Conservation (phyloP, 768 basidiomycete species). For the Auriculariales sp. region DNA sequence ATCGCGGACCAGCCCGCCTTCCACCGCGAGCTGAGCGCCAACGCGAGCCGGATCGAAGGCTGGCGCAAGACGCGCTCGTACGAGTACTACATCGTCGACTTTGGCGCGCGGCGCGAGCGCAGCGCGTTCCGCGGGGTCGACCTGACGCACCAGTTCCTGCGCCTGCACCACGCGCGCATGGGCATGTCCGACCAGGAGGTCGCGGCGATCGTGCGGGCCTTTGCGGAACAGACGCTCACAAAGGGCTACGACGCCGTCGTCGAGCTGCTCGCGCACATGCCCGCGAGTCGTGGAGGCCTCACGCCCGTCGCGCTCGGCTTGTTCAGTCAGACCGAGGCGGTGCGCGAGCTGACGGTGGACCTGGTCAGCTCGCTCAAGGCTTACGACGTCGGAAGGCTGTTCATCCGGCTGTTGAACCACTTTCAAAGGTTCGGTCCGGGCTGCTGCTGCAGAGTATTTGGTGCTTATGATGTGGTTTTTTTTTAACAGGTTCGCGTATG, state of each 20-base stretch:
- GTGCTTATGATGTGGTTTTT: not conserved
- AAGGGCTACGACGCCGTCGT: slow-evolving; percentile 78
- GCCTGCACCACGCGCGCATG: slow-evolving; percentile 62
- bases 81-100: slow-evolving; percentile 58
- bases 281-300: slow-evolving; percentile 69
- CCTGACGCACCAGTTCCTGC: slow-evolving; percentile 69
- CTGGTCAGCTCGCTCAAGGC: slow-evolving; percentile 67
- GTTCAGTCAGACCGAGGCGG: slow-evolving; percentile 70
- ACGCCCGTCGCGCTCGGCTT: slow-evolving; percentile 77
- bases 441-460: not conserved
- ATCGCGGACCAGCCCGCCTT: slow-evolving; percentile 53
- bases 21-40: slow-evolving; percentile 54
- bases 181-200: slow-evolving; percentile 61
- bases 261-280: slow-evolving; percentile 74
- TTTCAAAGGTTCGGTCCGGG: slow-evolving; percentile 42
- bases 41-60: slow-evolving; percentile 79
- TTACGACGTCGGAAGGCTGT: slow-evolving; percentile 68
- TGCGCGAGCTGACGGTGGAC: slow-evolving; percentile 70
- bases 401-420: slow-evolving; percentile 67
- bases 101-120: slow-evolving; percentile 34
- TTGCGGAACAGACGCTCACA: slow-evolving; percentile 51
- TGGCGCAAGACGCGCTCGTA: slow-evolving; percentile 83
- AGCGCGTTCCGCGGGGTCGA: slow-evolving; percentile 71
- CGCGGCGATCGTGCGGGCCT: slow-evolving; percentile 53
- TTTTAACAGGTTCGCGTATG: slow-evolving; percentile 54